Conservation (phyloP, 2,329 filamentous ascomycete genomes). For the Verticillium isaacii region DNA sequence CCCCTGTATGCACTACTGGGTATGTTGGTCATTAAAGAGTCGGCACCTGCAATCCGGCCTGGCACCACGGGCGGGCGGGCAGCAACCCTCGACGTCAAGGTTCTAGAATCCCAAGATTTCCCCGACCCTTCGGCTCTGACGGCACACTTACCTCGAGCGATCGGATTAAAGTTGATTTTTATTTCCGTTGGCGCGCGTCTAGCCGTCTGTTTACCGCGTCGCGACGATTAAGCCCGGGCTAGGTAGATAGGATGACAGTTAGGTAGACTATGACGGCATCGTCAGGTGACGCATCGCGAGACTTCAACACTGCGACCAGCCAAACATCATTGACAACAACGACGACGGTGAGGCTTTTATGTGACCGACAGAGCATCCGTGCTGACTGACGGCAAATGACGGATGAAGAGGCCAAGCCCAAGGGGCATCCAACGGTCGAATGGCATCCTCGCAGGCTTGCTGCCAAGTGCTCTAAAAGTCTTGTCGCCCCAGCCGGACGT, state of each 20-base stretch:
- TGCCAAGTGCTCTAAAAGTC: conserved; percentile 2
- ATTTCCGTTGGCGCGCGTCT: background rate
- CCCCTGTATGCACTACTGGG: background rate
- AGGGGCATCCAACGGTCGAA: background rate
- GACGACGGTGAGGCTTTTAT: background rate
- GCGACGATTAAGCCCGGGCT: background rate
- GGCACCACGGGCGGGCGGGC: background rate
- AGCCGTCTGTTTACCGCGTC: background rate
- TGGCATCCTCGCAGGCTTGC: background rate
- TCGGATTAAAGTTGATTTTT: background rate
- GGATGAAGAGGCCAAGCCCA: background rate
- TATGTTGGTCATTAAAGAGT: background rate
- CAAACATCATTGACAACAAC: background rate
- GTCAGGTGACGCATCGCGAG: background rate
- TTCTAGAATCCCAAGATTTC: background rate
- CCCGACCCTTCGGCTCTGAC: background rate
- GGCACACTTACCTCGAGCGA: background rate
- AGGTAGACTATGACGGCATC: background rate
- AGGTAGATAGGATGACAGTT: background rate
- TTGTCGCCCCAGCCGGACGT: conserved; percentile 2
- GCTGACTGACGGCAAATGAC: conserved; percentile 1
- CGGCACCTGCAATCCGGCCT: background rate
- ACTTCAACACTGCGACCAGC: background rate
- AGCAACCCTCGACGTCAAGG: background rate
- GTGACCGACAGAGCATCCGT: background rate